Percentiles rank a stretch among this genome's conserved stretches.
These are phyloP conservation scores for Kazachstania martiniae DNA, from an alignment of 805 yeast species.

Conservation along the genomic window DNA sequence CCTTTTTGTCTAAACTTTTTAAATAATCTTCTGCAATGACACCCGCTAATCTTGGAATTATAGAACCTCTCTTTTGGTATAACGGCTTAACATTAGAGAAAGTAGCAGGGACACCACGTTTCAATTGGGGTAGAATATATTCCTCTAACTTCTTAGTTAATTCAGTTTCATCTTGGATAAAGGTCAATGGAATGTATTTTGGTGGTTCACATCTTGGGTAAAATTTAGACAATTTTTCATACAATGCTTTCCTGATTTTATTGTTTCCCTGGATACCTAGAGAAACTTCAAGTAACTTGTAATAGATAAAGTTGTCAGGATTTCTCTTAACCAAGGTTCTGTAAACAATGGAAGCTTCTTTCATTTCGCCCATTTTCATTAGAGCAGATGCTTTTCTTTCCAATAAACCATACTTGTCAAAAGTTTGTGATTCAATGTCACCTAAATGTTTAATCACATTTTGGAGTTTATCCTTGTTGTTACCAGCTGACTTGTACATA, in stretches of 20 bases:
- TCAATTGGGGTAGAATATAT: conserved; percentile 53
- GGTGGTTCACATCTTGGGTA: conserved; percentile 85
- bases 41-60: conserved; percentile 35
- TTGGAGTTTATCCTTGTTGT: conserved; percentile 30
- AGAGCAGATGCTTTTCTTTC: conserved; percentile 62
- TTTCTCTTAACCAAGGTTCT: conserved; percentile 70
- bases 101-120: conserved; percentile 81
- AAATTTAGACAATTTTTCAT: conserved; percentile 50
- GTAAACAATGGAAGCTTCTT: conserved; percentile 60
- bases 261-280: conserved; percentile 40
- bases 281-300: conserved; percentile 52
- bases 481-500: conserved; percentile 50
- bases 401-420: conserved; percentile 48
- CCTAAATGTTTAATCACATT: conserved; percentile 53
- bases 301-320: conserved; percentile 68
- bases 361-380: conserved; percentile 41
- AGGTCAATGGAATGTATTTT: conserved; percentile 63
- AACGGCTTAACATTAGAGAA: conserved; percentile 79
- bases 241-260: conserved; percentile 45
- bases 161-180: conserved; percentile 43
- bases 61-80: conserved; percentile 38
- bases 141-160: conserved; percentile 33
- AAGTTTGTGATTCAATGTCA: conserved; percentile 40
- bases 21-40: conserved; percentile 43
- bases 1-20: conserved; percentile 19